Evolutionary conservation across 2,329 filamentous ascomycete species (phyloP).

Genomic region (Alternaria sp.): DNA sequence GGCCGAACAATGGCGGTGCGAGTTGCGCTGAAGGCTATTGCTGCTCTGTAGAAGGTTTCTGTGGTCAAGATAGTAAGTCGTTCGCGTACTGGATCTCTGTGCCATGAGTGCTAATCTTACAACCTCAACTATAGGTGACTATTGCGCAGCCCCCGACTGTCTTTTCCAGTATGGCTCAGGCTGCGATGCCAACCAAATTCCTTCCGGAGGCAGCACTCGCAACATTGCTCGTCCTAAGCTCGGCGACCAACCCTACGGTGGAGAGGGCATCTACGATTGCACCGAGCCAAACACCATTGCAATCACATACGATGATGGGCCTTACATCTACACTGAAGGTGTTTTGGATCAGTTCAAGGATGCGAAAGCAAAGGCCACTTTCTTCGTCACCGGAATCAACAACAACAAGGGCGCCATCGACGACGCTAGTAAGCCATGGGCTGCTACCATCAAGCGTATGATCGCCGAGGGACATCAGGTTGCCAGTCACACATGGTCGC

Average conservation of each 20-base stretch:
- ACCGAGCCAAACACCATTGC: constrained; percentile 65
- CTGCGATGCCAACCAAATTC: constrained; percentile 66
- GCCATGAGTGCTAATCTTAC: neutral
- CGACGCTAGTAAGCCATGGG: constrained; percentile 56
- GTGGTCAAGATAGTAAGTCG: constrained; percentile 37
- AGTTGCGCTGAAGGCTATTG: constrained; percentile 47
- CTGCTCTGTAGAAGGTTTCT: constrained; percentile 42
- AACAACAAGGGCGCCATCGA: constrained; percentile 64
- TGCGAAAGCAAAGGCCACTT: constrained; percentile 70
- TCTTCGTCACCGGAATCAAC: constrained; percentile 70
- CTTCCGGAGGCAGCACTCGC: constrained; percentile 63
- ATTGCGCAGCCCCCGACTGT: constrained; percentile 68
- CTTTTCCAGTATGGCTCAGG: constrained; percentile 66
- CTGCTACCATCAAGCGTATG: constrained; percentile 63
- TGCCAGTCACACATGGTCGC: constrained; percentile 66
- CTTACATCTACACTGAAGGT: constrained; percentile 66
- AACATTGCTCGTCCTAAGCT: constrained; percentile 61
- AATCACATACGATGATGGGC: constrained; percentile 73
- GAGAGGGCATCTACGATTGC: constrained; percentile 65
- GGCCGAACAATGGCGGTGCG: constrained; percentile 36
- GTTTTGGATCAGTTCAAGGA: constrained; percentile 67
- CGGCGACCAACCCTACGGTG: constrained; percentile 65
- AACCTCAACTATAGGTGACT: constrained; percentile 46
- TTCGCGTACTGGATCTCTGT: neutral
- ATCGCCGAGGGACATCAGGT: constrained; percentile 66